Conservation (phyloP, 805 yeast genomes). For the Candida peoriensis region DNA sequence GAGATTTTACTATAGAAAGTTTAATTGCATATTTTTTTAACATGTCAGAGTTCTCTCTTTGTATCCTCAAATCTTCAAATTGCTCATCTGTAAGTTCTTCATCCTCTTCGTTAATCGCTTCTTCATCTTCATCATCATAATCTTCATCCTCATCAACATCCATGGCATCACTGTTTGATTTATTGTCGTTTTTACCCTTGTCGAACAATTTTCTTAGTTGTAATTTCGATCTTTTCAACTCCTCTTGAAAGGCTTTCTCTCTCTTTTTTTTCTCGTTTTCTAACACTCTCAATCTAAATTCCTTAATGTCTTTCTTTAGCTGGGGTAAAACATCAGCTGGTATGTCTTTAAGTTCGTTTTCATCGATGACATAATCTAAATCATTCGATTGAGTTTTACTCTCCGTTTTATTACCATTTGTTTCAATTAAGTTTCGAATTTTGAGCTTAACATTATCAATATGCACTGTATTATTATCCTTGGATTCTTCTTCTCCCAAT, state of each 20-base stretch:
- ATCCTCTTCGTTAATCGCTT: slow-evolving; percentile 18
- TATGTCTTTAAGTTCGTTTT: slow-evolving; percentile 51
- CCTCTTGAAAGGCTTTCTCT: slow-evolving; percentile 41
- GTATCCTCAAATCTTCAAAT: slow-evolving; percentile 25
- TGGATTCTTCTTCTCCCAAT: slow-evolving; percentile 2
- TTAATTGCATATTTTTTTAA: slow-evolving; percentile 17
- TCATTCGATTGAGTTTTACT: neutral
- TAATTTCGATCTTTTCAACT: slow-evolving; percentile 42
- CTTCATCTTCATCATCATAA: slow-evolving; percentile 17
- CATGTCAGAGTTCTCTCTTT: slow-evolving; percentile 18
- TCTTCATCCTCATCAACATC: slow-evolving; percentile 22
- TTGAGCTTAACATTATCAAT: slow-evolving; percentile 1
- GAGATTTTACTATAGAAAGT: slow-evolving; percentile 9
- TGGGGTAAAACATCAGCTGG: slow-evolving; percentile 48
- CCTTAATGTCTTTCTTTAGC: slow-evolving; percentile 48
- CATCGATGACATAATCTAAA: slow-evolving; percentile 45
- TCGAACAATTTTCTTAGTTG: slow-evolving; percentile 42
- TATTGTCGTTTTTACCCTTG: slow-evolving; percentile 28
- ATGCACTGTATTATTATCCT: neutral
- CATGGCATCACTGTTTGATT: slow-evolving; percentile 6
- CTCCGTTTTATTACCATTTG: slow-evolving; percentile 1
- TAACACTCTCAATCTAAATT: slow-evolving; percentile 51
- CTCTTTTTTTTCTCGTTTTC: slow-evolving; percentile 48
- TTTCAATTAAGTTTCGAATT: slow-evolving; percentile 4
- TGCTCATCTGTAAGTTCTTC: slow-evolving; percentile 30